A percentile compares a stretch with the other conserved stretches of the same genome.
phyloP scores from a whole-genome alignment of 371 early-diverging fungal genomes.

The Apophysomyces trapeziformis region DNA sequence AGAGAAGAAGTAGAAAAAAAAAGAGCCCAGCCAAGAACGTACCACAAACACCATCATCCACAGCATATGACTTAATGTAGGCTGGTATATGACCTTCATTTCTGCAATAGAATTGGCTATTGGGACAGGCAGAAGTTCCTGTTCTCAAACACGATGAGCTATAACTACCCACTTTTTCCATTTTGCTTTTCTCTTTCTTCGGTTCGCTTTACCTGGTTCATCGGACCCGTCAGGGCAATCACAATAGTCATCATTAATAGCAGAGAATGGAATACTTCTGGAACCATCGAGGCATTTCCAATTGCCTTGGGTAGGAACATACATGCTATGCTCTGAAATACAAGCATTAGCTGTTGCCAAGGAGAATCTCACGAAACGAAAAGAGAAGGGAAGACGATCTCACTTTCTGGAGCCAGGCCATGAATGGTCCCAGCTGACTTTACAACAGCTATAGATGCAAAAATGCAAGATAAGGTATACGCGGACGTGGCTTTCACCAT shows the following conservation, averaged over 20 bases:
- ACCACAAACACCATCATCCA: slow-evolving; percentile 96
- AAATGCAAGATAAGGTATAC: slow-evolving; percentile 33
- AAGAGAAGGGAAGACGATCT: slow-evolving; percentile 8
- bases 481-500: slow-evolving; percentile 7
- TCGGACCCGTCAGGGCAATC: slow-evolving; percentile 95
- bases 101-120: slow-evolving; percentile 77
- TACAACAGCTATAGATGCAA: slow-evolving; percentile 35
- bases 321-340: slow-evolving; percentile 39
- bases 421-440: slow-evolving; percentile 20
- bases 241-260: slow-evolving; percentile 95
- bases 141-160: not conserved
- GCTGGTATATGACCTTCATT: slow-evolving; percentile 81
- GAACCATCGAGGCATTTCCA: slow-evolving; percentile 84
- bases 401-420: slow-evolving; percentile 45
- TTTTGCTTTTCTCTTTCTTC: not conserved
- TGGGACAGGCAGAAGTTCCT: slow-evolving; percentile 92
- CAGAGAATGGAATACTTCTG: slow-evolving; percentile 62
- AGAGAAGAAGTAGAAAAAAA: not conserved
- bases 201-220: slow-evolving; percentile 76
- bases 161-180: not conserved
- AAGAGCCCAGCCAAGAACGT: slow-evolving; percentile 15
- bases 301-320: slow-evolving; percentile 39
- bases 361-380: slow-evolving; percentile 4
- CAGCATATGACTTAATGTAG: slow-evolving; percentile 69
- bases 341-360: slow-evolving; percentile 2